Percentiles rank a stretch among this genome's conserved stretches.
phyloP scores from a whole-genome alignment of 768 basidiomycete genomes.

The Daedaleopsis sinensis region DNA sequence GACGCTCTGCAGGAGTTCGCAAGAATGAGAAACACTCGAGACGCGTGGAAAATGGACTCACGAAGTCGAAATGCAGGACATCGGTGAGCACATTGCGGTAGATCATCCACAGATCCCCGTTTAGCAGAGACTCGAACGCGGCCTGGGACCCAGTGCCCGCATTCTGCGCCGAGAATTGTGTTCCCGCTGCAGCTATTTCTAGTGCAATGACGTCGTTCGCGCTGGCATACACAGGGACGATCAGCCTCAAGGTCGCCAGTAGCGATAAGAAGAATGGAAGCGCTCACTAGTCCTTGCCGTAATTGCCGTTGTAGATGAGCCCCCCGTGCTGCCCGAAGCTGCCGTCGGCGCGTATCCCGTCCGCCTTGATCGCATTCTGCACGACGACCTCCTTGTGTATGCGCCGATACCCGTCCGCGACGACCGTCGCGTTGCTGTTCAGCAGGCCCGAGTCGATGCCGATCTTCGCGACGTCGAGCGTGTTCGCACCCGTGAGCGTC shows the following conservation, averaged over 20 bases:
- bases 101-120: constrained; percentile 73
- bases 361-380: constrained; percentile 48
- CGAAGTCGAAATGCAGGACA: constrained; percentile 75
- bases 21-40: not conserved
- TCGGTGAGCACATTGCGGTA: constrained; percentile 58
- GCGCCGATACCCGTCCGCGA: constrained; percentile 35
- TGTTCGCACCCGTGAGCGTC: constrained; percentile 66
- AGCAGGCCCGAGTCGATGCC: constrained; percentile 54
- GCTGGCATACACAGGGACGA: constrained; percentile 26
- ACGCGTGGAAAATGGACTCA: constrained; percentile 36
- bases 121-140: constrained; percentile 59
- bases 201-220: constrained; percentile 63
- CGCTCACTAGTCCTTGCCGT: constrained; percentile 54
- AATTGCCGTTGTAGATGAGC: constrained; percentile 58
- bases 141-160: constrained; percentile 32
- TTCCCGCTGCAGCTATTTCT: constrained; percentile 63
- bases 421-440: constrained; percentile 26
- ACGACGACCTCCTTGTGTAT: constrained; percentile 59
- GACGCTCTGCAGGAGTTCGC: constrained; percentile 46
- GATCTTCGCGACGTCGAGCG: constrained; percentile 65
- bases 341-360: constrained; percentile 59
- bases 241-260: not conserved
- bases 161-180: constrained; percentile 52
- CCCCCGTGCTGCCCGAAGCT: constrained; percentile 58
- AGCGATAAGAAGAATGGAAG: not conserved